Evolutionary conservation across 1,284 basidiomycete species (phyloP).

Genomic region (Leccinum laetum): DNA sequence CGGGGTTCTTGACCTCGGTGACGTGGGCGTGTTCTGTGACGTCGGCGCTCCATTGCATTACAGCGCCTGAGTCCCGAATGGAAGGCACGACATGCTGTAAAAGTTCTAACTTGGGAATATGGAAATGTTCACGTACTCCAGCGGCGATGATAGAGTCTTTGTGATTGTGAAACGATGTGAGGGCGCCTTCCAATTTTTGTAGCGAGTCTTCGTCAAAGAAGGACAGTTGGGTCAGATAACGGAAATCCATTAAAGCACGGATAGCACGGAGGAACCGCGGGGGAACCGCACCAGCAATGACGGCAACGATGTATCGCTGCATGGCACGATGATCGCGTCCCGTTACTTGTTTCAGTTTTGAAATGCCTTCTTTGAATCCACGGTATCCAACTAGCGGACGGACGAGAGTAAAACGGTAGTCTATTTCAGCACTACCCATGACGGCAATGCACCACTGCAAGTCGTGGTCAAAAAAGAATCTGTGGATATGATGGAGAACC

Average conservation of each 20-base stretch:
- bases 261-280: not conserved
- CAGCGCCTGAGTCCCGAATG: not conserved
- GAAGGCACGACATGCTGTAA: too few relatives aligned
- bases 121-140: not conserved
- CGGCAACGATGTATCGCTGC: not conserved
- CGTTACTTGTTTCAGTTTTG: too few relatives aligned
- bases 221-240: not conserved
- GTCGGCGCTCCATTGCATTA: not conserved
- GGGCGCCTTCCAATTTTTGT: not conserved
- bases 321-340: not conserved
- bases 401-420: not conserved
- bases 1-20: too few relatives aligned
- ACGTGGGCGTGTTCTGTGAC: too few relatives aligned
- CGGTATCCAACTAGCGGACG: too few relatives aligned
- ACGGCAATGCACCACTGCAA: not conserved
- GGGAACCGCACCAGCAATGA: not conserved
- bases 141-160: not conserved
- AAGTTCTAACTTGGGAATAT: not conserved
- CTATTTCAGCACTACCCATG: not conserved
- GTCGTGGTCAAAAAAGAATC: not conserved
- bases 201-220: not conserved
- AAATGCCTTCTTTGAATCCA: too few relatives aligned
- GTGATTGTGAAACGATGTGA: not conserved
- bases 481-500: not conserved
- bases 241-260: not conserved